phyloP scores from a whole-genome alignment of 139 green algal species.

The Asterochloris erici region DNA sequence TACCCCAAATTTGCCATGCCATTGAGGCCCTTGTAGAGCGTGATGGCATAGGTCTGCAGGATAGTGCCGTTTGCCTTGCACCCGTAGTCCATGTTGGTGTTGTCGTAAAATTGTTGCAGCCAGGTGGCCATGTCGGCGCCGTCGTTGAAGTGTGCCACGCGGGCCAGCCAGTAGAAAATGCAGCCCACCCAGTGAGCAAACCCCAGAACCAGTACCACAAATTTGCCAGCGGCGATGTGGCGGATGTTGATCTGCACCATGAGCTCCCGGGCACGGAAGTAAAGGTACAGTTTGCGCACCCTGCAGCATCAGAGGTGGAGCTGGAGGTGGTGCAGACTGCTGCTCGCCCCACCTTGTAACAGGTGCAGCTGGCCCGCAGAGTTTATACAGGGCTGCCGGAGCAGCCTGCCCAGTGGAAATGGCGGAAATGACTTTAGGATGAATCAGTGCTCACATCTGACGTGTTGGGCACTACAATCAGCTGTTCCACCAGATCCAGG shows the following conservation, averaged over 20 bases:
- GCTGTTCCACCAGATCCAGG: no score
- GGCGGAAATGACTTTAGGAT: no score
- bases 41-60: slow-evolving; percentile 10
- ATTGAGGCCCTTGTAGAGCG: slow-evolving; percentile 35
- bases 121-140: slow-evolving; percentile 14
- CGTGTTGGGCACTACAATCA: no score
- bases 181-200: slow-evolving; percentile 36
- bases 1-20: slow-evolving; percentile 36
- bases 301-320: background rate
- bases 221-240: slow-evolving; percentile 31
- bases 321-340: no score
- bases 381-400: no score
- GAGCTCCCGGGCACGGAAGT: slow-evolving; percentile 31
- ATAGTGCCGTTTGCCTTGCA: slow-evolving; percentile 9
- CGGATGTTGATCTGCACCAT: slow-evolving; percentile 35
- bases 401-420: no score
- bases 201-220: slow-evolving; percentile 28
- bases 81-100: slow-evolving; percentile 6
- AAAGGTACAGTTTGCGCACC: slow-evolving; percentile 20
- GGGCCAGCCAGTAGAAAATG: slow-evolving; percentile 29
- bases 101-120: slow-evolving; percentile 22
- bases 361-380: no score
- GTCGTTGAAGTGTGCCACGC: slow-evolving; percentile 14
- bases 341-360: no score
- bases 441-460: no score